Evolutionary conservation across 805 yeast genomes (phyloP), one percentile per base, ranked within the genome.

Genomic region (Ogataea pini): DNA sequence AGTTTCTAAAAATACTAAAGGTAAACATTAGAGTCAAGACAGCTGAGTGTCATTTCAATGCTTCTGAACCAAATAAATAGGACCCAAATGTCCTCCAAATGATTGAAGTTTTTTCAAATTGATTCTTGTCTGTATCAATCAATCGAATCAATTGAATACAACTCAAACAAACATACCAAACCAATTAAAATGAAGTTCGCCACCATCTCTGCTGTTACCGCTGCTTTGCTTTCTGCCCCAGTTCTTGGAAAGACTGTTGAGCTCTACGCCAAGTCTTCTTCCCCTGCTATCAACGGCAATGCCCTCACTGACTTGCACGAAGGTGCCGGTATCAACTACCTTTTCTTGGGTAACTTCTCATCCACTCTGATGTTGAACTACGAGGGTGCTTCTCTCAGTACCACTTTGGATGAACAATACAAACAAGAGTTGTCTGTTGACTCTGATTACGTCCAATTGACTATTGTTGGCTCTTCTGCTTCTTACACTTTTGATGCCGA

Each of bases 241-340:
- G 55, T 47, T 25, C 29, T 52, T 5, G 52, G 59, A 7, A 52
- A 54, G n/a, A 55, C 54, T 9, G 55, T 65, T 14, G 24, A 51
- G 19, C 61, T 71, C 38, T 52, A 20, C 18, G 57, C 57, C 39
- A 53, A 58, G 25, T 67, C 74, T 27, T 59, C 55, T 36, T 46
- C 65, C 47, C 19, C 59, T 5, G 52, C 46, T 7, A 44, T 72
- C 43, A 49, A 69, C 48, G 69, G 68, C 31, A 46, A 59, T 16
- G 68, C 64, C 37, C 48, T 72, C 33, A 50, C 58, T 41, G 49
- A 65, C 27, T 48, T 49, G 36, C 79, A 73, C 56, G 75, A 70
- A 57, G 79, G 78, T 55, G 79, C 79, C 44, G 79, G 71, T 45
- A 58, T 72, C 49, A 61, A 67, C 63, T 75, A 72, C 60, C 55